A percentile compares a stretch with the other conserved stretches of the same genome.
Evolutionary conservation across 1,284 basidiomycete genomes (phyloP).

Genomic region (Heterobasidion parviporum): DNA sequence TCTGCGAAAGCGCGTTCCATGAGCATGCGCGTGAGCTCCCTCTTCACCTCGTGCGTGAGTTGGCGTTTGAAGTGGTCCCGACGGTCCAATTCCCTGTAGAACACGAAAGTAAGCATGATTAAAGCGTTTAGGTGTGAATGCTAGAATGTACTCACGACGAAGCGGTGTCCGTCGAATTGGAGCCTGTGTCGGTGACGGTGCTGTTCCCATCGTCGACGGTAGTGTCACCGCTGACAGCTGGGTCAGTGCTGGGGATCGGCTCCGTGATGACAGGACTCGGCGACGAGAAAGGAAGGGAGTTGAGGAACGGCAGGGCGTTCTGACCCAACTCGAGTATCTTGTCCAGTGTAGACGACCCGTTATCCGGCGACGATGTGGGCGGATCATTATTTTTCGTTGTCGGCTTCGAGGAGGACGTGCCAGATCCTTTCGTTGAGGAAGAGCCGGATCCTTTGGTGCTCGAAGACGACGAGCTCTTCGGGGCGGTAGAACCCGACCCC

Average conservation of each 20-base stretch:
- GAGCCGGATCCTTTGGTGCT: no score
- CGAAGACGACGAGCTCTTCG: no score
- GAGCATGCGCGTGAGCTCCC: background rate
- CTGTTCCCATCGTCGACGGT: background rate
- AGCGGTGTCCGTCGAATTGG: background rate
- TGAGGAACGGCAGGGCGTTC: background rate
- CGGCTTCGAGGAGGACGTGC: no score
- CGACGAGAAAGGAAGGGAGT: background rate
- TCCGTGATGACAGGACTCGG: background rate
- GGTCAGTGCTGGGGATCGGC: background rate
- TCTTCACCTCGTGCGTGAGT: background rate
- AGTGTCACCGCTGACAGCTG: background rate
- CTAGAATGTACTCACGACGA: background rate
- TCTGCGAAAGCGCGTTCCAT: background rate
- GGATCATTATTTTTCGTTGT: background rate
- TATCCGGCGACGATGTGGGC: background rate
- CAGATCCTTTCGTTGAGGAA: no score
- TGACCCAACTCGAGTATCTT: background rate
- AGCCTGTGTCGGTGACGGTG: background rate
- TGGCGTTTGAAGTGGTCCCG: background rate
- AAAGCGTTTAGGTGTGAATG: no score
- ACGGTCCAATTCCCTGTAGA: background rate
- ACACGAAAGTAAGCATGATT: no score
- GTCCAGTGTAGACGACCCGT: background rate
- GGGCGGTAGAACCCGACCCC: no score